These are phyloP conservation scores for Candida stauntonica DNA, from an alignment of 805 yeast genomes.

Conservation along the genomic window DNA sequence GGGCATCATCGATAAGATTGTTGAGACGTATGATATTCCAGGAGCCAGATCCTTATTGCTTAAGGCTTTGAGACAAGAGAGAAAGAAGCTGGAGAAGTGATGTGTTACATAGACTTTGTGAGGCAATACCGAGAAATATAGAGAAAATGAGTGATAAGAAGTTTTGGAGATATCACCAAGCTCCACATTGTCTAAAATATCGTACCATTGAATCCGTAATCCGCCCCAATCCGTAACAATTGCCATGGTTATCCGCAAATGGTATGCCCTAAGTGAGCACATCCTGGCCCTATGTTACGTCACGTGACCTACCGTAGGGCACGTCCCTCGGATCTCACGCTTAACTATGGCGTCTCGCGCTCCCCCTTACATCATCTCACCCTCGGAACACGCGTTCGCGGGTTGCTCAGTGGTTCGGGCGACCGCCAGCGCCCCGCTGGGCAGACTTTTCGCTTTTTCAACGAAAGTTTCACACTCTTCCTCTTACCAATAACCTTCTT, in stretches of 20 bases:
- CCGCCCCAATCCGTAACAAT: no score
- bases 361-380: neutral
- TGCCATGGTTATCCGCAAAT: no score
- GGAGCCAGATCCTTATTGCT: constrained; percentile 41
- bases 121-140: no score
- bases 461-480: constrained; percentile 19
- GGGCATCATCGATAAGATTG: constrained; percentile 41
- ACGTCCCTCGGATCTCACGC: neutral
- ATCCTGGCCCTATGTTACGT: constrained; percentile 3
- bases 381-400: constrained; percentile 12
- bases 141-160: no score
- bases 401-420: no score
- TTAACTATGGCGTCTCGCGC: neutral
- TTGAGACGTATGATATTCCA: constrained; percentile 40
- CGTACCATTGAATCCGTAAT: neutral
- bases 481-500: constrained; percentile 6
- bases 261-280: neutral
- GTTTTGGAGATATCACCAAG: no score
- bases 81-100: constrained; percentile 6
- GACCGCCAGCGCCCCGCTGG: no score
- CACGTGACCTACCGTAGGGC: constrained; percentile 12
- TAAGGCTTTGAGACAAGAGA: constrained; percentile 55
- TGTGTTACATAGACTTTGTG: no score
- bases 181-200: no score
- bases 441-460: constrained; percentile 15